Percentiles rank a stretch among this genome's conserved stretches.
phyloP scores from a whole-genome alignment of 305 asterid genomes.

The Rubia peregrina region DNA sequence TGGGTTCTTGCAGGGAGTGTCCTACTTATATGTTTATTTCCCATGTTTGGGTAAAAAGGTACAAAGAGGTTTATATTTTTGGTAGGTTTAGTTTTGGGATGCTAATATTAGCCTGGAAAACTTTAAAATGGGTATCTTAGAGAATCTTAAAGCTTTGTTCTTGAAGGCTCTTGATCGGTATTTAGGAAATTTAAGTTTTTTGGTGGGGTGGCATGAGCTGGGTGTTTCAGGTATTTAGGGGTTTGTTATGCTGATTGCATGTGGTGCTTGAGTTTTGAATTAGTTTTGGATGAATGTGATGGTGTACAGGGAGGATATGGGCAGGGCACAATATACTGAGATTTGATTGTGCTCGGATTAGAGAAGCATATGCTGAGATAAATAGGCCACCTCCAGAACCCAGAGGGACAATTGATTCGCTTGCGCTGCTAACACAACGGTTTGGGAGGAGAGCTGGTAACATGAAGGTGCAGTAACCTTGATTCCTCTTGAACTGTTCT shows the following conservation, averaged over 20 bases:
- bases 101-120: too few relatives aligned
- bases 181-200: not conserved
- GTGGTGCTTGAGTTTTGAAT: not conserved
- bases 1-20: too few relatives aligned
- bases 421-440: conserved; percentile 56
- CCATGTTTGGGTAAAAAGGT: too few relatives aligned
- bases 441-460: conserved; percentile 96
- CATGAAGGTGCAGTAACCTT: conserved; percentile 59
- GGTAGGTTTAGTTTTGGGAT: too few relatives aligned
- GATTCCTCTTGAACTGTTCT: not conserved
- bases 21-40: too few relatives aligned
- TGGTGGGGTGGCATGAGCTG: conserved; percentile 7
- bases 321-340: conserved; percentile 88
- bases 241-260: not conserved
- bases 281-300: conserved; percentile 11
- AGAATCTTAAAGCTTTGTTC: too few relatives aligned
- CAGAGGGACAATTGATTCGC: conserved; percentile 76
- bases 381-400: conserved; percentile 86
- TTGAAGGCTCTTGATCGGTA: too few relatives aligned
- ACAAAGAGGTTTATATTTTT: too few relatives aligned
- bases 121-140: too few relatives aligned
- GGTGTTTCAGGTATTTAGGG: not conserved
- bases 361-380: conserved; percentile 81
- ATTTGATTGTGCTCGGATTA: conserved; percentile 71
- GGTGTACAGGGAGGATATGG: conserved; percentile 77